phyloP scores from a whole-genome alignment of 768 basidiomycete species.

The Lyophyllum shimeji region DNA sequence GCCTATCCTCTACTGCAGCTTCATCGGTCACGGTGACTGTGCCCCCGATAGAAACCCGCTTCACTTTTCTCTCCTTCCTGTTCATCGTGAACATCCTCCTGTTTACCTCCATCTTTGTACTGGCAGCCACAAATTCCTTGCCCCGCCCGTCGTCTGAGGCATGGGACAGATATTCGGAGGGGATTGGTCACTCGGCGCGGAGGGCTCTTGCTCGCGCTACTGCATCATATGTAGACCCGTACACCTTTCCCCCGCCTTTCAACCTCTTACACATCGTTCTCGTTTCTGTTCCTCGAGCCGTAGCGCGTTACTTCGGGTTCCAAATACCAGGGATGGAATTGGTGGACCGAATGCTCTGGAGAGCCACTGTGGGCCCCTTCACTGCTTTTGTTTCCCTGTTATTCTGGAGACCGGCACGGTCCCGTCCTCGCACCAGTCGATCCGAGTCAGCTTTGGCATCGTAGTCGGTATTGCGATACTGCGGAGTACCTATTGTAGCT shows the following conservation, averaged over 20 bases:
- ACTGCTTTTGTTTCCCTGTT: constrained; percentile 22
- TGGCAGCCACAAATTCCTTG: constrained; percentile 24
- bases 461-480: neutral
- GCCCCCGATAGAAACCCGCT: constrained; percentile 49
- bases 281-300: constrained; percentile 19
- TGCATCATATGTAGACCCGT: constrained; percentile 31
- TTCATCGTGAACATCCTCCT: constrained; percentile 31
- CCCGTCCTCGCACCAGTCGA: neutral
- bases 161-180: constrained; percentile 52
- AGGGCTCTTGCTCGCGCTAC: constrained; percentile 36
- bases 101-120: constrained; percentile 30
- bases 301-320: constrained; percentile 19
- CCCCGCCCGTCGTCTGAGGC: constrained; percentile 7
- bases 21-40: constrained; percentile 11
- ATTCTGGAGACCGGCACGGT: constrained; percentile 4
- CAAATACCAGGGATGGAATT: constrained; percentile 10
- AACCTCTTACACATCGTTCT: constrained; percentile 38
- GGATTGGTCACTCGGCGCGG: constrained; percentile 45
- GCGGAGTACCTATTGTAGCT: too few relatives aligned
- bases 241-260: constrained; percentile 52
- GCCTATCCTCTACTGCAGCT: neutral
- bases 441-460: neutral
- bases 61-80: constrained; percentile 40
- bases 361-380: constrained; percentile 39
- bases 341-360: constrained; percentile 40